Conservation (phyloP, 371 early-diverging fungal species). For the Mortierella polycephala region DNA sequence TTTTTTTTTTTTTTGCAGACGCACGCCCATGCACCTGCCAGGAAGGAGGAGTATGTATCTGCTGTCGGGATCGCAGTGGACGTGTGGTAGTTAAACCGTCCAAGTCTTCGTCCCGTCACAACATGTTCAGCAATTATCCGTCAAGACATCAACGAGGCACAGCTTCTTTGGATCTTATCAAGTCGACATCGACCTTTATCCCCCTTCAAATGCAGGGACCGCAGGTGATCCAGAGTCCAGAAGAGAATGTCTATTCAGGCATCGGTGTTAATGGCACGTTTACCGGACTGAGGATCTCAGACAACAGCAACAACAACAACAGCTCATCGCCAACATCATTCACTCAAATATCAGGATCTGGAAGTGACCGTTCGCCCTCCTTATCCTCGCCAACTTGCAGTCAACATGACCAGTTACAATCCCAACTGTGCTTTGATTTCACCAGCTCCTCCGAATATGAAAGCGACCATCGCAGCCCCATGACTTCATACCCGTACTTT, state of each 20-base stretch:
- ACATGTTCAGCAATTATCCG: constrained; percentile 20
- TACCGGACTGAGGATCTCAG: constrained; percentile 15
- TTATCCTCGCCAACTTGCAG: constrained; percentile 8
- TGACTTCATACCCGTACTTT: constrained; percentile 18
- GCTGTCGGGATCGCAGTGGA: constrained; percentile 39
- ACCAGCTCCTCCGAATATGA: constrained; percentile 46
- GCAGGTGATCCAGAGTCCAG: constrained; percentile 21
- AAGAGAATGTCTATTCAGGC: constrained; percentile 20
- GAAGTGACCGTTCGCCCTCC: constrained; percentile 2
- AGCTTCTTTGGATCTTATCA: constrained; percentile 21
- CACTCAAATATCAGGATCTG: constrained; percentile 6
- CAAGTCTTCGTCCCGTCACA: constrained; percentile 16
- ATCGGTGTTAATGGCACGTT: constrained; percentile 20
- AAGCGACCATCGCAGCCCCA: constrained; percentile 32
- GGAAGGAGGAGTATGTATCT: constrained; percentile 32
- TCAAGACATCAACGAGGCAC: constrained; percentile 9
- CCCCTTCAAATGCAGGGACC: constrained; percentile 7
- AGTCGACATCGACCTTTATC: constrained; percentile 7
- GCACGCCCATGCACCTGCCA: constrained; percentile 26
- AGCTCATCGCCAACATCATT: constrained; percentile 1
- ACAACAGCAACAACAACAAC: not conserved
- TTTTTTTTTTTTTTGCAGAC: not conserved
- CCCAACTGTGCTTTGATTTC: constrained; percentile 38
- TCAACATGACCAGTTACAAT: constrained; percentile 16
- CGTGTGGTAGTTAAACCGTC: constrained; percentile 37